Evolutionary conservation across 1,284 basidiomycete genomes (phyloP).

Genomic region (Meripilus lineatus): DNA sequence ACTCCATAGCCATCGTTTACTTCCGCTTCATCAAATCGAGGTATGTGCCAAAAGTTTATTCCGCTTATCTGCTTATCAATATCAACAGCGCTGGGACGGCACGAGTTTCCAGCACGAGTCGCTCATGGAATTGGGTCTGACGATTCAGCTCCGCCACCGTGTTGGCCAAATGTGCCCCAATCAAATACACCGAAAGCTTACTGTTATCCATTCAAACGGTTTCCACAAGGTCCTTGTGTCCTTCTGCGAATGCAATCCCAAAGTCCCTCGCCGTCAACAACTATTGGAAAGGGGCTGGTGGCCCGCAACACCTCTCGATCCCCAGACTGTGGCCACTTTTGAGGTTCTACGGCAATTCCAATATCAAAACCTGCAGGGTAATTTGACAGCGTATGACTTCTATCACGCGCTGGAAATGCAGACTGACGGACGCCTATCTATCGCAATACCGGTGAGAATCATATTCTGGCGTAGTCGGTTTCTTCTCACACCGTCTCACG

Average conservation of each 20-base stretch:
- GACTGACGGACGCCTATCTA: neutral
- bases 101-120: neutral
- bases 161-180: constrained; percentile 14
- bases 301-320: constrained; percentile 23
- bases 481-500: neutral
- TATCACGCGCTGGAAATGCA: constrained; percentile 19
- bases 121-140: constrained; percentile 8
- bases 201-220: constrained; percentile 16
- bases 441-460: constrained; percentile 8
- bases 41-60: neutral
- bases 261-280: constrained; percentile 12
- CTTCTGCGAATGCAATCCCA: neutral
- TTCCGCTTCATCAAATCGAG: constrained; percentile 3
- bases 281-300: constrained; percentile 23
- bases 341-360: constrained; percentile 25
- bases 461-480: constrained; percentile 4
- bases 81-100: neutral
- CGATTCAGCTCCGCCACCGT: constrained; percentile 22
- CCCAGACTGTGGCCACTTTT: constrained; percentile 25
- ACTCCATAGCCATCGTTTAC: neutral
- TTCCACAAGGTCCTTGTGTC: constrained; percentile 18
- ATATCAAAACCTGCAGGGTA: constrained; percentile 16
- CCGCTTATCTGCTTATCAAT: neutral
- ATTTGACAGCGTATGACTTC: constrained; percentile 11
- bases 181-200: constrained; percentile 12